phyloP scores from a whole-genome alignment of 1,139 yeast species.

The Candida sp. region DNA sequence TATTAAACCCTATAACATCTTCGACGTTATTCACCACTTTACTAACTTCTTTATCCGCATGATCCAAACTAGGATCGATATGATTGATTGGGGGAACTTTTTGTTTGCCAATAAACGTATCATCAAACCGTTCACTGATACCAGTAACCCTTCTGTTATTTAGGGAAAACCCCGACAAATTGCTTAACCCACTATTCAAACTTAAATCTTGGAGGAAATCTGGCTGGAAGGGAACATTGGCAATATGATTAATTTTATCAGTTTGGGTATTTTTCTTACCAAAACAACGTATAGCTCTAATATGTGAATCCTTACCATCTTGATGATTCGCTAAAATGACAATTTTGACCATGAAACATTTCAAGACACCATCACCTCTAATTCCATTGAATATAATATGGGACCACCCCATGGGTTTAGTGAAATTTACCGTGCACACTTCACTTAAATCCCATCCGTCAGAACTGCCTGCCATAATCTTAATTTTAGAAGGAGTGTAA shows the following conservation, averaged over 20 bases:
- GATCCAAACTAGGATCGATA: neutral
- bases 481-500: constrained; percentile 80
- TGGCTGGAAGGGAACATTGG: constrained; percentile 10
- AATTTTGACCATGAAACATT: constrained; percentile 71
- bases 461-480: constrained; percentile 79
- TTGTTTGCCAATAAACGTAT: constrained; percentile 9
- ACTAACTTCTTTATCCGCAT: constrained; percentile 17
- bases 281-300: constrained; percentile 60
- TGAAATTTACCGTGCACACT: constrained; percentile 63
- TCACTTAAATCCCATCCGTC: constrained; percentile 75
- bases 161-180: constrained; percentile 27
- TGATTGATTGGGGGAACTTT: constrained; percentile 3
- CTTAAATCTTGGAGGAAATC: constrained; percentile 29
- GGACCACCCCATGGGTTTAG: constrained; percentile 86
- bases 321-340: constrained; percentile 83
- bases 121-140: constrained; percentile 4
- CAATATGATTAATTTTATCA: constrained; percentile 2
- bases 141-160: constrained; percentile 13
- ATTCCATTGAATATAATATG: constrained; percentile 65
- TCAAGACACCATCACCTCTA: constrained; percentile 56
- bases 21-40: constrained; percentile 32
- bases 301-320: constrained; percentile 94
- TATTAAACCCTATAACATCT: constrained; percentile 40
- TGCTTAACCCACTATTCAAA: constrained; percentile 20
- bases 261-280: constrained; percentile 26